Evolutionary conservation across 306 rosid species (phyloP).

Genomic region (Cicer arietinum): DNA sequence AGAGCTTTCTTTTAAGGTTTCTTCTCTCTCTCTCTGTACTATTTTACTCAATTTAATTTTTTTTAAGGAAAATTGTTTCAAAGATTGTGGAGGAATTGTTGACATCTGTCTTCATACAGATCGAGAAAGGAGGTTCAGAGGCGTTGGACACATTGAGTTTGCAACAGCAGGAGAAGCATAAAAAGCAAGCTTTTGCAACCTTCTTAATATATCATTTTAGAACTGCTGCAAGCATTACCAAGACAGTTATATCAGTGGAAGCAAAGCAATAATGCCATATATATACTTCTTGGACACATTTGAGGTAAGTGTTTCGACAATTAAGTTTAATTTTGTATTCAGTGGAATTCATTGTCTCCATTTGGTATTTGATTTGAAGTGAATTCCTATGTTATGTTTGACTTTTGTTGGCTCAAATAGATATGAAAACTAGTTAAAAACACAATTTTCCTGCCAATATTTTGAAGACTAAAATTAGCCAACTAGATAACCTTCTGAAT

Average conservation of each 20-base stretch:
- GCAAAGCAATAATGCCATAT: slow-evolving; percentile 3
- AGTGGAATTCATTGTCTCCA: not conserved
- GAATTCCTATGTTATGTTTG: slow-evolving; percentile 13
- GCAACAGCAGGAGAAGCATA: slow-evolving; percentile 53
- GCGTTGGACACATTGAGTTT: slow-evolving; percentile 67
- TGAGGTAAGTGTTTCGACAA: not conserved
- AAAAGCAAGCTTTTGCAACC: slow-evolving; percentile 46
- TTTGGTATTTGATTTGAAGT: slow-evolving; percentile 8
- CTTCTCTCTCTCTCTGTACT: too few species aligned
- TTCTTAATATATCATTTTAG: slow-evolving; percentile 13
- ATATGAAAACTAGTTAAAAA: not conserved
- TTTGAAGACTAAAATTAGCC: not conserved
- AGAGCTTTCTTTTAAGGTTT: too few species aligned
- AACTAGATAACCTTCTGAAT: not conserved
- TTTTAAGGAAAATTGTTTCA: slow-evolving; percentile 55
- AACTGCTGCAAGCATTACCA: not conserved
- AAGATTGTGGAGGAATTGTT: slow-evolving; percentile 58
- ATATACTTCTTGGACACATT: not conserved
- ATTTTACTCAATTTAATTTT: slow-evolving; percentile 12
- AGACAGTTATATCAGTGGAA: slow-evolving; percentile 5
- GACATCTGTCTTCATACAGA: slow-evolving; percentile 51
- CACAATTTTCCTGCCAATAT: not conserved
- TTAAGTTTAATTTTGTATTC: not conserved
- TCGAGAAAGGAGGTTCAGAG: slow-evolving; percentile 59
- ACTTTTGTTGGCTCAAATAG: not conserved